These are phyloP conservation scores for Helotiales sp. DNA, from an alignment of 2,329 filamentous ascomycete species.

Conservation along the genomic window DNA sequence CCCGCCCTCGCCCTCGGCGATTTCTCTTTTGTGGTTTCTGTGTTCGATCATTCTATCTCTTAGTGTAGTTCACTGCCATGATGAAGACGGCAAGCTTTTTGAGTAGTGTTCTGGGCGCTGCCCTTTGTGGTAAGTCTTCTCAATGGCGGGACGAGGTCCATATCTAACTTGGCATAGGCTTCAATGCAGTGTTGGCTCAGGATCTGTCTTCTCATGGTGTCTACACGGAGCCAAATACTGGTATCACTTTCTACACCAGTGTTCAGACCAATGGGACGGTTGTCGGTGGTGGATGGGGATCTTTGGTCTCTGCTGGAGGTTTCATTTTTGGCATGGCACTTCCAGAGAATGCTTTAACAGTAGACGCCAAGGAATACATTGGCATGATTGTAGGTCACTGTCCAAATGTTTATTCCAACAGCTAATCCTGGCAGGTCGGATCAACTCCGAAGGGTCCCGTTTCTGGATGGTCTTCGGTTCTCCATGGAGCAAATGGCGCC, in stretches of 20 bases:
- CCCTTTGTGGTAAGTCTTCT: conserved; percentile 34
- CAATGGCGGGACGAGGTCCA: not conserved
- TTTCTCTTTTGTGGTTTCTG: conserved; percentile 11
- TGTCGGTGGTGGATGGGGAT: conserved; percentile 41
- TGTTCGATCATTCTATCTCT: conserved; percentile 14
- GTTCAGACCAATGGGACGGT: conserved; percentile 48
- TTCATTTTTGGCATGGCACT: conserved; percentile 61
- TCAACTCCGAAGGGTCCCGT: conserved; percentile 48
- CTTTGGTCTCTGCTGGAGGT: conserved; percentile 44
- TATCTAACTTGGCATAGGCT: conserved; percentile 29
- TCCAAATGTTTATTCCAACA: not conserved
- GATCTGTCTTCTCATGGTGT: conserved; percentile 39
- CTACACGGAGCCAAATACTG: conserved; percentile 54
- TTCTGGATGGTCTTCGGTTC: conserved; percentile 64
- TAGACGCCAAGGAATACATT: conserved; percentile 60
- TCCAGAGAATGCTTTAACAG: conserved; percentile 53
- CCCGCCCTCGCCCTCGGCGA: conserved; percentile 10
- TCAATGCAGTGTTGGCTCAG: conserved; percentile 34
- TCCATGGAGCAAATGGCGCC: conserved; percentile 52
- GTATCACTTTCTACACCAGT: conserved; percentile 59
- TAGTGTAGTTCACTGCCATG: conserved; percentile 27
- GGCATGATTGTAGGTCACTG: conserved; percentile 56
- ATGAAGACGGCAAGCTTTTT: conserved; percentile 38
- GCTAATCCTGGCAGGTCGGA: conserved; percentile 42
- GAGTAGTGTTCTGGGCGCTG: conserved; percentile 32